Percentiles rank a stretch among this genome's conserved stretches.
Conservation (phyloP, 2,329 filamentous ascomycete species). For the Ceratocystiopsis sp. region DNA sequence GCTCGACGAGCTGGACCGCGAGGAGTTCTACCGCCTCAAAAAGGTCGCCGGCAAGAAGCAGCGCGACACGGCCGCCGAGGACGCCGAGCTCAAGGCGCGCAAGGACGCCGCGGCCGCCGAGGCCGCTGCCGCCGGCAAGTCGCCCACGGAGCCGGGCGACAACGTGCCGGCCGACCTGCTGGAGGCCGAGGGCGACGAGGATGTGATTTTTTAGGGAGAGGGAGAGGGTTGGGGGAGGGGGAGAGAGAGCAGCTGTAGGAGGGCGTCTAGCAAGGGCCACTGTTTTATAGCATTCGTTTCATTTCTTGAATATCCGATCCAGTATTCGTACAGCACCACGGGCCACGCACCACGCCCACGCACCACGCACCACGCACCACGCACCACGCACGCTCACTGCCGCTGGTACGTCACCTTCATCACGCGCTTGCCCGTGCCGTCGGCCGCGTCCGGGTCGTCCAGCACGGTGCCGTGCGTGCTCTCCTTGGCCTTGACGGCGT, state of each 20-base stretch:
- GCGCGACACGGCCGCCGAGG: conserved; percentile 52
- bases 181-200: conserved; percentile 60
- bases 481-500: conserved; percentile 87
- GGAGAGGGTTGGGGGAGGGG: background rate
- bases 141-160: conserved; percentile 17
- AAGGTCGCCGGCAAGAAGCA: conserved; percentile 83
- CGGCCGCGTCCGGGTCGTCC: conserved; percentile 25
- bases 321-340: no score
- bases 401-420: conserved; percentile 96
- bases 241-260: no score
- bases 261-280: no score
- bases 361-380: no score
- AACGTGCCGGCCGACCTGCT: conserved; percentile 45
- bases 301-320: no score
- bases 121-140: conserved; percentile 14
- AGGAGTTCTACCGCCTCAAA: conserved; percentile 95
- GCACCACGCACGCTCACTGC: conserved; percentile 49
- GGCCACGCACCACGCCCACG: no score
- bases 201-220: conserved; percentile 60
- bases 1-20: conserved; percentile 88
- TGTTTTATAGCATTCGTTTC: no score
- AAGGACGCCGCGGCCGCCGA: conserved; percentile 33
- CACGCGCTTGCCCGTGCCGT: conserved; percentile 28
- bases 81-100: conserved; percentile 61
- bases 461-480: conserved; percentile 73